Base-by-base conservation (phyloP, 2,329 filamentous ascomycete species). In the Coniochaeta sp. region DNA sequence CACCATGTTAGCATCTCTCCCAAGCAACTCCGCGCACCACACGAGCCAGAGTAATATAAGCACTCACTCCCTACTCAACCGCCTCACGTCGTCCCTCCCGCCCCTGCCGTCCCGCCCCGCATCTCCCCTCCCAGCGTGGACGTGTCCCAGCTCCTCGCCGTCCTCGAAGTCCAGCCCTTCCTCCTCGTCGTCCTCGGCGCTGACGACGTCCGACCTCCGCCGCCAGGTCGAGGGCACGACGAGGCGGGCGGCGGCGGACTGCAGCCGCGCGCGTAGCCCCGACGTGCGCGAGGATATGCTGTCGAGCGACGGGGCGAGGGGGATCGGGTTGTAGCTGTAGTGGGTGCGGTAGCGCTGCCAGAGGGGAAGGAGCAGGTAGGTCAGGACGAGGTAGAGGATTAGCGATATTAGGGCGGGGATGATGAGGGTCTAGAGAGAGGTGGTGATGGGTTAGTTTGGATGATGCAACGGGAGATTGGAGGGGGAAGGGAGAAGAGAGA, bases 1-100 rank as follows among this genome's bases (percentile, higher is more conserved):
- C 7, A 56, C n/a, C 14, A 16, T 36, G 55, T 65, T 61, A 66
- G 61, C 60, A 58, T 28, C 14, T 59, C 38, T 32, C 38, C 32
- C 24, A 9, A 5, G 10, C 19, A 8, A 26, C 4, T 9, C 6
- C 22, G 19, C n/a, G 2, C 16, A 19, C 19, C 3, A 12, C 24
- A 12, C 38, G 28, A 30, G 32, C 9, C 9, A 17, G 26, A 36
- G 17, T 28, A 50, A 36, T 32, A 32, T 32, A 32, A 32, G 34
- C 12, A 77, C 81, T 71, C 73, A 85, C 77, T 96, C 91, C 74
- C 91, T 80, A 71, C 90, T 93, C 62, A 96, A 68, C 63, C 91
- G 80, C 65, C 84, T 78, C 50, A 80, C 75, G 55, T 79, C 80
- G 62, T 85, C 82, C 26, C 55, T 63, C 73, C 72, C 12, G 70